Evolutionary conservation across 2,329 filamentous ascomycete genomes (phyloP), one percentile per base, ranked within the genome.

Genomic region (Diaporthe citri): DNA sequence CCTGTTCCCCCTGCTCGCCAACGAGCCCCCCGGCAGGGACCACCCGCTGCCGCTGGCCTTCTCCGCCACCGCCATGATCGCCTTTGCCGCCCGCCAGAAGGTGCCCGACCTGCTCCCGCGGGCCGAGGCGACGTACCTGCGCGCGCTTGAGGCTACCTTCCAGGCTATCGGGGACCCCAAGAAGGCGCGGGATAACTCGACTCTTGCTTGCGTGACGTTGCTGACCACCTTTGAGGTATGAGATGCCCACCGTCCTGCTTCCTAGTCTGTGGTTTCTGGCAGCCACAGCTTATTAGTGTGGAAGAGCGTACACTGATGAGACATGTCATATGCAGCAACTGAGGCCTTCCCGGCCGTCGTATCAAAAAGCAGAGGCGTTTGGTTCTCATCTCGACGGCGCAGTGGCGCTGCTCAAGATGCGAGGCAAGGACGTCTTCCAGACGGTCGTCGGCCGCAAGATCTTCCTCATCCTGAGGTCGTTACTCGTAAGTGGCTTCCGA

Each of bases 361-460:
- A 71, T 48, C 62, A 70, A n/a, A 76, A 62, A 22, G 62, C 75
- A 34, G 75, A 76, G 46, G 75, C 71, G 1, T 76, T 73, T 10
- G 75, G 75, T 1, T 75, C 73, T 4, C 75, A 75, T 17, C 71
- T 76, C 8, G 75, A 76, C 36, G 74, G 75, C 6, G 75, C 75
- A 4, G 73, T 67, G 22, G 75, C 75, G 12, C 64, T 76, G 6
- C 48, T 76, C 3, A 76, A 76, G 52, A 51, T 75, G 36, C 64
- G 75, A 66, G 73, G 75, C 31, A 73, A 73, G 20, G 75, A 75
- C 25, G 46, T 75, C 2, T 76, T 76, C 59, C 70, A 75, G 73
- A 75, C 75, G 12, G 73, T 71, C 28, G 75, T 76, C 10, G 75
- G 75, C 36, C 75, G 74, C 62, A 75, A 73, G 59, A 76, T 76